Evolutionary conservation across 164 flowering plant species (phyloP), one percentile per base, ranked within the genome.

Genomic region (Macadamia tetraphylla): DNA sequence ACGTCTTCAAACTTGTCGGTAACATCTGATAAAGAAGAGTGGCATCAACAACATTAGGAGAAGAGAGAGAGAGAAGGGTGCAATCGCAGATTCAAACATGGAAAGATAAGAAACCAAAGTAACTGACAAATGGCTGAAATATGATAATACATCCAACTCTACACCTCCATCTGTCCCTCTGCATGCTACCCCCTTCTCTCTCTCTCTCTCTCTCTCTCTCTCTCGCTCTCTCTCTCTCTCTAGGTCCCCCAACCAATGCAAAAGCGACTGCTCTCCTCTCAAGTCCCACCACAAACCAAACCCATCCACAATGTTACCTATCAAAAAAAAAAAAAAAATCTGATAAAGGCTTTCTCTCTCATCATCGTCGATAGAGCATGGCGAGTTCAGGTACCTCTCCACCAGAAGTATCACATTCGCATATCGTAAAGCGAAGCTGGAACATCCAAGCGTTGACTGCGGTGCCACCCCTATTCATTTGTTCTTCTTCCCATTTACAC

Each of bases 391-490:
- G 52, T 70, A 76, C 66, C 62, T 75, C 75, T 89, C 87, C 55
- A 72, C 80, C 6, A 76, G 17, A 1, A 82, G 40, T 12, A 93
- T 85, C 58, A 91, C 81, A 56, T 86, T 84, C 0, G 97, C 97
- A 66, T 93, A 93, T 2, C 85, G 79, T n/a, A 79, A 1, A 1
- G 88, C 81, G 17, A 93, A 78, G 2, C 87, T 94, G 0, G 92
- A 77, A 1, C 85, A 91, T 0, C 98, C 98, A 0, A 91, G 78
- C 1, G 94, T 90, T 9, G 74, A 30, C 13, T 78, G 71, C 9
- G 83, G 74, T 2, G 92, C 89, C 17, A 69, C 67, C 3, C 64
- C 73, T 31, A 63, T 64, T 17, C 81, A 81, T 17, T 58, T 59
- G 35, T 69, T 75, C 23, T 58, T 69, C 13, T 56, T 61, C 64